These are phyloP conservation scores for Davidsoniella eucalypti DNA, from an alignment of 2,329 filamentous ascomycete species.

Conservation along the genomic window DNA sequence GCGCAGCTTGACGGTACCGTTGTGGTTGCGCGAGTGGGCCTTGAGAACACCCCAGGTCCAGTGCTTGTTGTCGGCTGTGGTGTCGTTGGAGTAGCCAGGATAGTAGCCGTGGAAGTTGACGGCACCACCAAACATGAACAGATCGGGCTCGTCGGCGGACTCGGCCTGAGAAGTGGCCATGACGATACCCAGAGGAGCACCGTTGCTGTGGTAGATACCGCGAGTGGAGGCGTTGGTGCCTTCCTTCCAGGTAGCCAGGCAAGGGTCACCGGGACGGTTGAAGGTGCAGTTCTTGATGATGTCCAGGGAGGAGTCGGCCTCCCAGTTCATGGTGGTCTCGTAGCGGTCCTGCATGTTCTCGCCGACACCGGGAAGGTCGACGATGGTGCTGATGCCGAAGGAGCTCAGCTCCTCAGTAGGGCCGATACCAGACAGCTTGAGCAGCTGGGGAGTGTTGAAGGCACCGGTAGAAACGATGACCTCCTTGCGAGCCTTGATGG, in stretches of 20 bases:
- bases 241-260: conserved; percentile 8
- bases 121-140: conserved; percentile 38
- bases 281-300: conserved; percentile 9
- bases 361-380: conserved; percentile 30
- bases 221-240: conserved; percentile 2
- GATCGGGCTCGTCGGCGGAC: conserved; percentile 27
- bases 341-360: conserved; percentile 32
- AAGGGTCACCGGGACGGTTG: conserved; percentile 11
- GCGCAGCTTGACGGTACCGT: conserved; percentile 44
- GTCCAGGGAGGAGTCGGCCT: not conserved
- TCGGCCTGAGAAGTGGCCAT: conserved; percentile 10
- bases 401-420: conserved; percentile 24
- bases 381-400: conserved; percentile 29
- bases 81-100: conserved; percentile 32
- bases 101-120: conserved; percentile 40
- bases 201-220: conserved; percentile 13
- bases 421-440: conserved; percentile 35
- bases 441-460: conserved; percentile 34
- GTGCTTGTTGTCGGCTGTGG: conserved; percentile 26
- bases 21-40: conserved; percentile 35
- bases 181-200: conserved; percentile 13
- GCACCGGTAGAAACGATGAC: conserved; percentile 33
- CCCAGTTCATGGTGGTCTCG: conserved; percentile 22
- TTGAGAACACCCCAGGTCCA: conserved; percentile 32
- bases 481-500: conserved; percentile 23